Base-by-base conservation (phyloP, 495 filamentous ascomycete genomes). In the Baudoinia panamericana region DNA sequence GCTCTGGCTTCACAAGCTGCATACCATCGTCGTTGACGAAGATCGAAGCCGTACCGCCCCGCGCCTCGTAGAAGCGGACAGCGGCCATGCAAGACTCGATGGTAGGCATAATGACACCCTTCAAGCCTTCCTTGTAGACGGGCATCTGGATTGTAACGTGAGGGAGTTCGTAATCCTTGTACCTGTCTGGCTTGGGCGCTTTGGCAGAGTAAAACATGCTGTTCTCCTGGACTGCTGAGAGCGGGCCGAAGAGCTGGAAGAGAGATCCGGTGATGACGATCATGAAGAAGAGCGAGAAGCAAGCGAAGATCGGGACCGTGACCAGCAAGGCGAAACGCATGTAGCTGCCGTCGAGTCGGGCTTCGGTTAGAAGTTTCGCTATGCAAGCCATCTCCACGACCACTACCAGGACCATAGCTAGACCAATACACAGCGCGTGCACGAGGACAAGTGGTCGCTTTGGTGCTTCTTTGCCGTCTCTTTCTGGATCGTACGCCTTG, bases 61-160 rank as follows among this genome's bases (percentile, higher is more conserved):
- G 65, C 51, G 74, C 55, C 53, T 78, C 76, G 53, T 80, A 80
- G 13, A 70, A 75, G 30, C 70, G 72, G 45, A 80, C 77, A 34
- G 75, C 76, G 15, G 65, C 65, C 46, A 76, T 75, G 31, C 79
- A 55, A 1, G 73, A 77, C 12, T 60, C 56, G 31, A 80, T 64
- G 0, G 76, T 79, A 4, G 76, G 76, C 36, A 62, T 60, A 39
- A 80, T 78, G 53, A 79, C 76, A 20, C 61, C 61, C 15, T 57
- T 56, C 5, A 84, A 61, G 28, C 78, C 76, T 56, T 84, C 80
- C 50, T 79, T 84, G 61, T 81, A 84, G 1, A 84, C 76, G 6
- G 79, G 79, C 63, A 74, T 75, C 56, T 84, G 80, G 45, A 83
- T 78, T 3, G 78, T 83, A 24, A 84, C 65, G 51, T 82, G 78